These are phyloP conservation scores for Saposhnikovia divaricata DNA, from an alignment of 129 eudicot genomes.

Conservation along the genomic window DNA sequence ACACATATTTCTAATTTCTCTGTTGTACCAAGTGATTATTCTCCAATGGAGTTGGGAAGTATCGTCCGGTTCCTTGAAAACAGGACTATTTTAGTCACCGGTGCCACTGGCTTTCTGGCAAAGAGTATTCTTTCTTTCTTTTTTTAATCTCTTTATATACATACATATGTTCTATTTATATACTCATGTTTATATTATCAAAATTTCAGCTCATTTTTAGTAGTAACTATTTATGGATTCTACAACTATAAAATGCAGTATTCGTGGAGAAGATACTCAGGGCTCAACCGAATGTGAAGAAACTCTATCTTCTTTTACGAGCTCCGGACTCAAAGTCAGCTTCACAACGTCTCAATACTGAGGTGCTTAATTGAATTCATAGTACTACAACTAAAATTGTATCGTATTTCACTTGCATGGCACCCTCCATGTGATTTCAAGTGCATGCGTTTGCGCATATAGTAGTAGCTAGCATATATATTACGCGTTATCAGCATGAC, in stretches of 20 bases:
- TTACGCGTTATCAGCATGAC: background rate
- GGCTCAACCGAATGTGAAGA: slow-evolving; percentile 83
- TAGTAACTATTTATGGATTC: background rate
- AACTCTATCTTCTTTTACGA: slow-evolving; percentile 69
- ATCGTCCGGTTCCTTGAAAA: slow-evolving; percentile 35
- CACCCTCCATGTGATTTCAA: no score
- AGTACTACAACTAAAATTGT: no score
- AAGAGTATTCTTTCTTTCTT: slow-evolving; percentile 29
- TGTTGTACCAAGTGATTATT: background rate
- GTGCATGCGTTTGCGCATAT: background rate
- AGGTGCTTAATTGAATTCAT: slow-evolving; percentile 27
- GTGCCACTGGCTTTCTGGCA: slow-evolving; percentile 65
- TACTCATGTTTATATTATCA: background rate
- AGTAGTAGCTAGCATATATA: background rate
- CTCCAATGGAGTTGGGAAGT: slow-evolving; percentile 44
- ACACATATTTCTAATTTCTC: background rate
- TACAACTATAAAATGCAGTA: slow-evolving; percentile 25
- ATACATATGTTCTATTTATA: no score
- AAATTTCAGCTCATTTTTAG: background rate
- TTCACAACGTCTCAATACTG: slow-evolving; percentile 53
- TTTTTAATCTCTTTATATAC: background rate
- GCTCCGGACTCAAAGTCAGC: slow-evolving; percentile 67
- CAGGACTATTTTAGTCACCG: slow-evolving; percentile 50
- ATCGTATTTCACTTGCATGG: background rate
- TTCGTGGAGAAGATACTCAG: slow-evolving; percentile 75